These are phyloP conservation scores for Immersiella caudata DNA, from an alignment of 495 filamentous ascomycete genomes.

Conservation along the genomic window DNA sequence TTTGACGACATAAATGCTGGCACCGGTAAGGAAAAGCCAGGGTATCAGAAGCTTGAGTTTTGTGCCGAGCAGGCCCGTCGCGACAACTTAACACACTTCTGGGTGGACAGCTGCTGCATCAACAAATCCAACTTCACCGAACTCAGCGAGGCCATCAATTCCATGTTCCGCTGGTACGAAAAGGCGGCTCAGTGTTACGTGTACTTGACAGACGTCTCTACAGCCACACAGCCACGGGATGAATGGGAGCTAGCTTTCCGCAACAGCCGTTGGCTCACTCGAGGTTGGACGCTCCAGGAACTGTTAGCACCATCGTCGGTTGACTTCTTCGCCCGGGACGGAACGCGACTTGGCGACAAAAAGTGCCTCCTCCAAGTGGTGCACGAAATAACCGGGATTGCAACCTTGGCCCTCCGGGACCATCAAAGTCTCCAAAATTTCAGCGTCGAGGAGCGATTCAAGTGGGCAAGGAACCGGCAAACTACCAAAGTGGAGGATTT, in stretches of 20 bases:
- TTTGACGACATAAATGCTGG: background rate
- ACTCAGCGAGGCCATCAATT: background rate
- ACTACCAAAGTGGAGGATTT: background rate
- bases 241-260: no score
- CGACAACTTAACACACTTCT: background rate
- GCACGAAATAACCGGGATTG: background rate
- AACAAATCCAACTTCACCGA: background rate
- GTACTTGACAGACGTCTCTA: background rate
- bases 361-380: no score
- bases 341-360: no score
- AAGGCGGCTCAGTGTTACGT: background rate
- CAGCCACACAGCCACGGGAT: no score
- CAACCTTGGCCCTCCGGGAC: background rate
- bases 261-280: no score
- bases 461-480: background rate
- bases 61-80: background rate
- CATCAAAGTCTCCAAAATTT: no score
- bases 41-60: background rate
- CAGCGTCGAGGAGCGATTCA: background rate
- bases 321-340: no score
- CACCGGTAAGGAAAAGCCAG: background rate
- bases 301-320: no score
- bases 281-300: no score
- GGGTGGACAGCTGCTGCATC: slow-evolving; percentile 1
- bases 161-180: background rate